Evolutionary conservation across 305 asterid genomes (phyloP).

Genomic region (Ilex paraguariensis): DNA sequence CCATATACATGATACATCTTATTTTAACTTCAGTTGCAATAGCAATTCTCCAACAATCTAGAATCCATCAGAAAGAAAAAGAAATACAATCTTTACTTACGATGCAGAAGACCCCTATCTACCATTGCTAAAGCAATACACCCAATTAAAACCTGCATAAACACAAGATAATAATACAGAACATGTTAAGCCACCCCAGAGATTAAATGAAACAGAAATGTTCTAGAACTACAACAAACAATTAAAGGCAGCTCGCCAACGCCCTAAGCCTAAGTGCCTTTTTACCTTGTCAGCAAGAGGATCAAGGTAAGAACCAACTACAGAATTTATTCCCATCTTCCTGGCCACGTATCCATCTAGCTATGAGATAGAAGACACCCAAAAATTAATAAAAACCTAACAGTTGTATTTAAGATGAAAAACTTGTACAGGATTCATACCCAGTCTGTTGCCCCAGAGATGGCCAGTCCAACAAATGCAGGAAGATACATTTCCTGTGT

Average conservation of each 20-base stretch:
- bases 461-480: conserved; percentile 79
- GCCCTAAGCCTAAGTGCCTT: no score
- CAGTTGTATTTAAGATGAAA: neutral
- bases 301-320: conserved; percentile 95
- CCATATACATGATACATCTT: neutral
- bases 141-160: conserved; percentile 70
- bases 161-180: neutral
- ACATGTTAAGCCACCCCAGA: conserved; percentile 6
- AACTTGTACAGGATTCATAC: conserved; percentile 31
- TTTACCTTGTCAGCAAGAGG: conserved; percentile 95
- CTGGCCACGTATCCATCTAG: conserved; percentile 93
- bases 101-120: conserved; percentile 71
- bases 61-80: no score
- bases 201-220: neutral
- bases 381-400: no score
- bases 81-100: conserved; percentile 41
- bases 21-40: no score
- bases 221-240: no score
- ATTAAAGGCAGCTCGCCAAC: neutral
- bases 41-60: no score
- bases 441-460: conserved; percentile 96
- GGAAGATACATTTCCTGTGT: conserved; percentile 72
- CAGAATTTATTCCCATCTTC: conserved; percentile 83
- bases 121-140: conserved; percentile 91
- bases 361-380: conserved; percentile 34